Base-by-base conservation (phyloP, 768 basidiomycete genomes). In the Holtermanniella nyarrowii region DNA sequence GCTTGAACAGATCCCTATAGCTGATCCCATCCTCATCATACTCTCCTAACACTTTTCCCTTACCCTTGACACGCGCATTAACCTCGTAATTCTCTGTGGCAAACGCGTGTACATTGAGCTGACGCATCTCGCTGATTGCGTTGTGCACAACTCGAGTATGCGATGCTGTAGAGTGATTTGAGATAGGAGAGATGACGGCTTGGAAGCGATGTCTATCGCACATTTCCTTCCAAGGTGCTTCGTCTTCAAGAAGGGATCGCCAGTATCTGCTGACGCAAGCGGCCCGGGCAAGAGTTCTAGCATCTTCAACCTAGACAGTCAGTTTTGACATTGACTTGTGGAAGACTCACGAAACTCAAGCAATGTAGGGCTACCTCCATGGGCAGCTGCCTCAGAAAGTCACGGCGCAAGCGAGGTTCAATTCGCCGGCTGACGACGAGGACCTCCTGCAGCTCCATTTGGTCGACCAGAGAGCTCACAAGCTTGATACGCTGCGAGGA, bases 201-300 rank as follows among this genome's bases (percentile, higher is more conserved):
- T 60, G 67, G 49, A 75, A 85, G 4, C 77, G 77, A 64, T 81
- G 78, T 16, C 73, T 61, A 11, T 74, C 69, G 62, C 84, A 88
- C 80, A 93, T 80, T 11, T 76, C 61, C 69, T 80, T 82, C 91
- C 90, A 96, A 11, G 86, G 75, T 56, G 75, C 77, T 57, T 91
- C 87, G 61, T 89, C 88, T 42, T 76, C 72, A 5, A 83, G 76
- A 4, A 95, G 76, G 14, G 68, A 72, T 13, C 77, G 72, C 91
- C 91, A 96, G 45, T 77, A 76, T 48, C 75, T 74, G 59, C 82
- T 84, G 24, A 91, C 90, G 26, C 78, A 76, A 39, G 78, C 75
- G 0, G 84, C 84, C 11, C 86, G 75, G 0, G 80, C 75, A 10
- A 95, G 80, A 0, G 84, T 82, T 41, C 74, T 73, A 0, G 85